phyloP scores from a whole-genome alignment of 495 filamentous ascomycete species.

The Amphirosellinia nigrospora region DNA sequence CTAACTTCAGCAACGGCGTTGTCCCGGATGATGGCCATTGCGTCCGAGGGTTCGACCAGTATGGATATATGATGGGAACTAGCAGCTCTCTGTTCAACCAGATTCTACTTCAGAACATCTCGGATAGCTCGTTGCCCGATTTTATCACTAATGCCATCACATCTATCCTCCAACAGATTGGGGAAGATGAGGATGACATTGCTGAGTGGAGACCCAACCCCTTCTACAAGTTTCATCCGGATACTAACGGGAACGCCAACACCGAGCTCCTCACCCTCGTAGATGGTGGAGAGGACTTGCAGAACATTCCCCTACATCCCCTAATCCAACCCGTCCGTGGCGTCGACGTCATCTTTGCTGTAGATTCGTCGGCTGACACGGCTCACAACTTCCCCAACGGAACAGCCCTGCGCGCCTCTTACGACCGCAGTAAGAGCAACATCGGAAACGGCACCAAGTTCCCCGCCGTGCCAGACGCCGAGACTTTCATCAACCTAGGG shows the following conservation, averaged over 20 bases:
- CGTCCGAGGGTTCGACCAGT: slow-evolving; percentile 82
- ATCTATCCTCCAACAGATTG: slow-evolving; percentile 61
- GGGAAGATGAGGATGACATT: slow-evolving; percentile 71
- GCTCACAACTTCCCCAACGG: slow-evolving; percentile 83
- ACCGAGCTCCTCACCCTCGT: slow-evolving; percentile 71
- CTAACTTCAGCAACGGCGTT: slow-evolving; percentile 73
- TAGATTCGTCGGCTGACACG: slow-evolving; percentile 87
- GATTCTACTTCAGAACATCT: slow-evolving; percentile 65
- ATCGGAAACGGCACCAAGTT: slow-evolving; percentile 85
- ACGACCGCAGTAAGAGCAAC: slow-evolving; percentile 68
- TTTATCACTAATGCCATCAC: slow-evolving; percentile 58
- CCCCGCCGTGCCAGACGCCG: slow-evolving; percentile 78
- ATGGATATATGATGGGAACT: slow-evolving; percentile 87
- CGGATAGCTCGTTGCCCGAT: slow-evolving; percentile 57
- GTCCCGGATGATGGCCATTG: slow-evolving; percentile 67
- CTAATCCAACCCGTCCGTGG: slow-evolving; percentile 78
- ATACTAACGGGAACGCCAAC: slow-evolving; percentile 64
- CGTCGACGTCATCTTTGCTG: slow-evolving; percentile 91
- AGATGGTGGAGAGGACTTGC: slow-evolving; percentile 66
- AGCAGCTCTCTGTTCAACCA: slow-evolving; percentile 89
- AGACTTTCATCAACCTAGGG: slow-evolving; percentile 86
- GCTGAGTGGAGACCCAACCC: slow-evolving; percentile 85
- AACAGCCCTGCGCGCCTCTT: slow-evolving; percentile 80
- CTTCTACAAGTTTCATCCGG: slow-evolving; percentile 73
- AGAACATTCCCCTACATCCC: slow-evolving; percentile 88